Conservation (phyloP, 768 basidiomycete species). For the Cystobasidiopsis lactophilus region DNA sequence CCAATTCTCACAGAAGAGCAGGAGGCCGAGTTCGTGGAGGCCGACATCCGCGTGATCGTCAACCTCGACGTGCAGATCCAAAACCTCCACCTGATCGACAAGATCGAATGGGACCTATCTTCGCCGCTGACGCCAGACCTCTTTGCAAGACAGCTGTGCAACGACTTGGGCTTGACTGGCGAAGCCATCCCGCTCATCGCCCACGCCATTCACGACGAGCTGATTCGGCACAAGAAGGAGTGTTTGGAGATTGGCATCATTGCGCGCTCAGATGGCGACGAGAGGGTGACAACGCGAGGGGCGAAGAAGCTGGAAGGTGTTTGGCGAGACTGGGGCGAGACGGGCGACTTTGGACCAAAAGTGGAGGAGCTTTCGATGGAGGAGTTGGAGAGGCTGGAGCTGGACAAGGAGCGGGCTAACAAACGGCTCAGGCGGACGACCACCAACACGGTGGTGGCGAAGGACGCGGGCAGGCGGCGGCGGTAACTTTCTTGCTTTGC, state of each 20-base stretch:
- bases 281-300: slow-evolving; percentile 39
- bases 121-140: slow-evolving; percentile 62
- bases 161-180: slow-evolving; percentile 67
- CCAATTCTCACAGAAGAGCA: slow-evolving; percentile 21
- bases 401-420: not conserved
- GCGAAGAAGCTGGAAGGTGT: slow-evolving; percentile 63
- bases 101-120: slow-evolving; percentile 96
- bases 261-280: slow-evolving; percentile 32
- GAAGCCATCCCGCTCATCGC: slow-evolving; percentile 74
- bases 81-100: slow-evolving; percentile 71
- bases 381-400: slow-evolving; percentile 38
- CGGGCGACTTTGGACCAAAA: slow-evolving; percentile 68
- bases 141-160: slow-evolving; percentile 56
- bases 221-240: slow-evolving; percentile 85
- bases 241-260: slow-evolving; percentile 85
- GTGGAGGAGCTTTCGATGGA: slow-evolving; percentile 71
- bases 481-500: too few species aligned
- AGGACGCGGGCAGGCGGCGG: too few species aligned
- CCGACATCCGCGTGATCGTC: slow-evolving; percentile 27
- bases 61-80: slow-evolving; percentile 96
- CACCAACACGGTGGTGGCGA: too few species aligned
- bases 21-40: slow-evolving; percentile 27
- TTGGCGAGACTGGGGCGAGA: slow-evolving; percentile 88
- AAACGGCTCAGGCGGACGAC: not conserved
- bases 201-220: slow-evolving; percentile 84